These are phyloP conservation scores for Periconia sp. DNA, from an alignment of 2,329 filamentous ascomycete species.

Conservation along the genomic window DNA sequence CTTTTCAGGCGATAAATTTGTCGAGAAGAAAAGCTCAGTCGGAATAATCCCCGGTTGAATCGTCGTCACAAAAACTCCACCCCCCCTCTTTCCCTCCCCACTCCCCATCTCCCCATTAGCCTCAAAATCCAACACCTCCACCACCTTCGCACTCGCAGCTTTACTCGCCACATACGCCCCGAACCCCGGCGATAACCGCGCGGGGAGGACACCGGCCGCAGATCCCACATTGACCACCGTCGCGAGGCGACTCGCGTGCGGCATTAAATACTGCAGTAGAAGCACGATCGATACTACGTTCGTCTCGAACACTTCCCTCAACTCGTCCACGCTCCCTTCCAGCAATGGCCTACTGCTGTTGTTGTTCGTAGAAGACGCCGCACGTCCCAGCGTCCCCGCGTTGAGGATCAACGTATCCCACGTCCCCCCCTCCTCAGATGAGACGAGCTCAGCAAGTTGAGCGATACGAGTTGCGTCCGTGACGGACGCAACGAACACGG, in stretches of 20 bases:
- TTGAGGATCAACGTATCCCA: neutral
- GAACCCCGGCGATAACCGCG: slow-evolving; percentile 1
- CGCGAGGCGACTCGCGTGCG: too few species aligned
- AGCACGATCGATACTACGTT: neutral
- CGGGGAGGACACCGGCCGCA: slow-evolving; percentile 13
- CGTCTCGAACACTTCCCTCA: neutral
- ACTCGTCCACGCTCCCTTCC: too few species aligned
- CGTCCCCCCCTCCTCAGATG: neutral
- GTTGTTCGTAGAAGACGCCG: too few species aligned
- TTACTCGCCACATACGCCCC: slow-evolving; percentile 19
- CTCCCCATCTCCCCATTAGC: slow-evolving; percentile 18
- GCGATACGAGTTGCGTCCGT: slow-evolving; percentile 4
- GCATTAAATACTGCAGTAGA: neutral
- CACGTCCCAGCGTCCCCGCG: neutral
- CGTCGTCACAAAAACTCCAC: neutral
- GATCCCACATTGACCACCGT: slow-evolving; percentile 1
- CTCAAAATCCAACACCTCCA: slow-evolving; percentile 33
- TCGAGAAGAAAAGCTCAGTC: neutral
- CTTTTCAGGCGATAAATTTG: neutral
- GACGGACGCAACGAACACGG: slow-evolving; percentile 8
- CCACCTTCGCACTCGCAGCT: slow-evolving; percentile 32
- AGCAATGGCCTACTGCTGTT: too few species aligned
- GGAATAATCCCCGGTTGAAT: neutral
- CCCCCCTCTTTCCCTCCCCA: too few species aligned
- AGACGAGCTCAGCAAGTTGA: neutral